Evolutionary conservation across 192 early-diverging fungal genomes (phyloP), one percentile per base, ranked within the genome.

Genomic region (Umbelopsis sp.): DNA sequence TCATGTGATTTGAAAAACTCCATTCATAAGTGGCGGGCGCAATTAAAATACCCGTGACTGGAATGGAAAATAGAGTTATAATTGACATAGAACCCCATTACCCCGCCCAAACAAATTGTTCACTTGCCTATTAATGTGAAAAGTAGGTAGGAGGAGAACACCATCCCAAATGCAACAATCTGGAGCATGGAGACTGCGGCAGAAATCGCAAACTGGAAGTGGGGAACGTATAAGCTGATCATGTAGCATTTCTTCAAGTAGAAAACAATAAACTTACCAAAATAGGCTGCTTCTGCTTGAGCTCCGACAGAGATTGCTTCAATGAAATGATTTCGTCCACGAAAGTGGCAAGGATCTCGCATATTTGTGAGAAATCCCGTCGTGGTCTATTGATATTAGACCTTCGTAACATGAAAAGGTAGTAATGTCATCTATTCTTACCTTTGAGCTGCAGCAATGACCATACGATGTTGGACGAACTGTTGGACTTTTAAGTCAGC

Each of bases 371-470:
- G 33, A 61, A 61, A 25, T 61, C 25, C 35, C 55, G 55, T 13
- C 55, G 55, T 35, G 55, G 55, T 35, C 55, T 61, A 33, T 5
- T 27, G 33, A 30, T 2, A 7, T 15, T 33, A 25, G 25, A 35
- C n/a, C 4, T 33, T 27, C 13, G 25, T 18, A 61, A n/a, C 2
- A 18, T 35, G 7, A 16, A 1, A 35, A 6, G 2, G 55, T 35
- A 16, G 33, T 30, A 2, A 27, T 30, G 33, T 0, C 3, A 35
- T 30, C 4, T 55, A 33, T 37, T 11, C 25, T 35, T 61, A 61
- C 55, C 13, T 23, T 61, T 61, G 55, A 25, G 30, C 55, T 61
- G 55, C 55, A 61, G 55, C 55, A 61, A 61, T 30, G 11, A 18
- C 55, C 55, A 61, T 35, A 15, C 55, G 55, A 15, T 16, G 55